Conservation (phyloP, 192 early-diverging fungal species). For the Coemansia sp. region DNA sequence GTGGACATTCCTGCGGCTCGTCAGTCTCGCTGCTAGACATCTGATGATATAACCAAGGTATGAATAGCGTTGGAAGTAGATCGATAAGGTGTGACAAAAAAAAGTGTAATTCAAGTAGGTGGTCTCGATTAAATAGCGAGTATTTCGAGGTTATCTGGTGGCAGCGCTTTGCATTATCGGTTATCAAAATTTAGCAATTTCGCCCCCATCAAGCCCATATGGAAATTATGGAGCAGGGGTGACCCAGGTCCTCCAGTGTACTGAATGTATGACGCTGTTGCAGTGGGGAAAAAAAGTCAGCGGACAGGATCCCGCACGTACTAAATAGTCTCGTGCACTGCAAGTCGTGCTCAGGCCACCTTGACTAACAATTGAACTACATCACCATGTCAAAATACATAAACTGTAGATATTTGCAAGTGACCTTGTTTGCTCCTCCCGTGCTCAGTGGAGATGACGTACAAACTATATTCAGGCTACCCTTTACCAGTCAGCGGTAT, state of each 20-base stretch:
- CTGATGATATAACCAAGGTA: not conserved
- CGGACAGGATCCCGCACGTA: not conserved
- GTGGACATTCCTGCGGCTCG: constrained; percentile 49
- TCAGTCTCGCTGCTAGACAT: constrained; percentile 47
- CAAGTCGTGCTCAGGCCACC: not conserved
- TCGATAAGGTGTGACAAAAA: not conserved
- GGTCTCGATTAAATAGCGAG: not conserved
- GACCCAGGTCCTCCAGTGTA: not conserved
- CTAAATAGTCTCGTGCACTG: not conserved
- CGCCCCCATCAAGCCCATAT: not conserved
- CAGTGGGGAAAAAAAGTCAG: not conserved
- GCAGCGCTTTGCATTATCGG: not conserved
- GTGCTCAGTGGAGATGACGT: not conserved
- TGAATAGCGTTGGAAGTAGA: no score
- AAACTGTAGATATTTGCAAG: not conserved
- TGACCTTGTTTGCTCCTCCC: not conserved
- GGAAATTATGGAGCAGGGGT: not conserved
- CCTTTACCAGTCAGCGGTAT: constrained; percentile 10
- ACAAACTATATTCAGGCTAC: not conserved
- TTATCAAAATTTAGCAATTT: not conserved
- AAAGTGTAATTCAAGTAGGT: not conserved
- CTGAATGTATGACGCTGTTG: no score
- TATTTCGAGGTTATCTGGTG: not conserved
- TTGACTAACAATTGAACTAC: not conserved
- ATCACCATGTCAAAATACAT: not conserved